phyloP scores from a whole-genome alignment of 208 protist genomes.

The Leishmania amazonensis region DNA sequence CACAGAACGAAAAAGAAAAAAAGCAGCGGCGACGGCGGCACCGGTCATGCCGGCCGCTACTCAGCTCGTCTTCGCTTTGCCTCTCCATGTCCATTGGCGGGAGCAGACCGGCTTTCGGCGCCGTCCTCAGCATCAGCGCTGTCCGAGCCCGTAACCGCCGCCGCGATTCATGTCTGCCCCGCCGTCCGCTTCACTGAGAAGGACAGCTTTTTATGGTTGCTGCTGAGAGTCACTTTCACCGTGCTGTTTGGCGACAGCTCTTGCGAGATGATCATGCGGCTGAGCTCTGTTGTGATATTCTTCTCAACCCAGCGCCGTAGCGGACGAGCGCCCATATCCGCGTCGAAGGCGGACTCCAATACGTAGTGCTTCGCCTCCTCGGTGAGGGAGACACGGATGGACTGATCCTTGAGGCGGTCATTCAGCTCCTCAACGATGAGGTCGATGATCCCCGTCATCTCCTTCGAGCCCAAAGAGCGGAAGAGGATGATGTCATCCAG shows the following conservation, averaged over 20 bases:
- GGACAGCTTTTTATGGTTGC: constrained; percentile 40
- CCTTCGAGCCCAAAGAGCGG: constrained; percentile 79
- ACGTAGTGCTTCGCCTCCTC: constrained; percentile 75
- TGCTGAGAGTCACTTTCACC: constrained; percentile 56
- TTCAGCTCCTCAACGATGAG: constrained; percentile 90
- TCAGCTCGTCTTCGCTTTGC: neutral
- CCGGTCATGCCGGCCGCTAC: neutral
- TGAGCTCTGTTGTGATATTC: constrained; percentile 88
- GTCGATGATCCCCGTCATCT: constrained; percentile 92
- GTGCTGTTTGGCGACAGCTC: constrained; percentile 76
- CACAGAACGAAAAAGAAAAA: neutral
- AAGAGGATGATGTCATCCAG: constrained; percentile 98
- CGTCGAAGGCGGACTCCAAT: constrained; percentile 67
- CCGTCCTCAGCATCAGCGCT: neutral
- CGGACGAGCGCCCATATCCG: constrained; percentile 91
- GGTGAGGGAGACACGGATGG: constrained; percentile 56
- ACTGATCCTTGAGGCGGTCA: constrained; percentile 60
- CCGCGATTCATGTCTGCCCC: neutral
- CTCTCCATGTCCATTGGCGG: neutral
- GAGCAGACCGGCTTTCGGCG: neutral
- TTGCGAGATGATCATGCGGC: constrained; percentile 83
- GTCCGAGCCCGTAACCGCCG: neutral
- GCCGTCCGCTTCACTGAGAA: constrained; percentile 66
- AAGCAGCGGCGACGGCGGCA: neutral
- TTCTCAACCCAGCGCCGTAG: constrained; percentile 90